Evolutionary conservation across 495 filamentous ascomycete genomes (phyloP), one percentile per base, ranked within the genome.

Genomic region (Aspergillus saccharolyticus): DNA sequence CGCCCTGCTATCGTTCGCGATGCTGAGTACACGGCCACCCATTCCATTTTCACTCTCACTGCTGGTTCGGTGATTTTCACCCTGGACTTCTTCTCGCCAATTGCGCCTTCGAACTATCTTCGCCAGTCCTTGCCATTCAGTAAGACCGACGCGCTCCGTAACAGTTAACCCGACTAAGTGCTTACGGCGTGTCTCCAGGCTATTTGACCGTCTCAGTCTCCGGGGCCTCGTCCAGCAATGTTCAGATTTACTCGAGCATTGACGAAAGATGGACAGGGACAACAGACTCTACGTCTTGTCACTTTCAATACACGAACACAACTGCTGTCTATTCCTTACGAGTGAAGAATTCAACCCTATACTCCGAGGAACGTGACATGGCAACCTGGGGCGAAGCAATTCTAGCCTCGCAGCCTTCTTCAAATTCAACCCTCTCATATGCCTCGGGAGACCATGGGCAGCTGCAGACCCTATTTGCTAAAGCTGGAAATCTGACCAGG

Each of bases 71-170:
- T 74, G n/a, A 66, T 28, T 4, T 63, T 80, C 21, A 71, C 64
- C 0, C 56, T 82, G 39, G 79, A 80, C 21, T 96, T 95, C 69
- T 80, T 93, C 52, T 93, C 90, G 15, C 91, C 91, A 0, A 85
- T 96, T n/a, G 93, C 91, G 0, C 88, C 89, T 1, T 85, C 87
- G 0, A 91, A 90, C 53, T 91, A 90, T 18, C 65, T 93, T 43
- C 80, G 89, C 56, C 91, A 96, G 69, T 86, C 88, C 25, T 80
- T 96, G 33, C 91, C 91, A 30, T 92, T 89, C 30, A 83, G 84
- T 73, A 62, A 59, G 67, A 44, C 44, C 30, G 19, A 8, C 20
- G 20, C n/a, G 7, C 18, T 53, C 21, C 6, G 9, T 2, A 25
- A 14, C 17, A 24, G 19, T 20, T 8, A 10, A n/a, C n/a, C 12